A percentile compares a stretch with the other conserved stretches of the same genome.
Evolutionary conservation across 2,329 filamentous ascomycete genomes (phyloP).

Genomic region (Fusarium floridanum): DNA sequence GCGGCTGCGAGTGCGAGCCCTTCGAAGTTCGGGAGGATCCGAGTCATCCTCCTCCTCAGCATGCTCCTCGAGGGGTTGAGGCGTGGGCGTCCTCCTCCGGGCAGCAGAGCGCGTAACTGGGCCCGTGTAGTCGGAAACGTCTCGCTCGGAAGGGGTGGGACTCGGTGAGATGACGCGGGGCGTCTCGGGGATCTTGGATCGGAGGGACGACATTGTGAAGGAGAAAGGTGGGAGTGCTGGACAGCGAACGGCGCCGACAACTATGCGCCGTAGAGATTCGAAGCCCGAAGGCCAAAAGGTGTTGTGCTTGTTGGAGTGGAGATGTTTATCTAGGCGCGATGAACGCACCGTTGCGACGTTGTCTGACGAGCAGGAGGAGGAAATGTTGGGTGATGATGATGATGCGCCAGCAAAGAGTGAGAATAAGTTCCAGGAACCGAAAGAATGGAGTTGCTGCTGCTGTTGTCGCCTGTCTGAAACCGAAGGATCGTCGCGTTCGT

Average conservation of each 20-base stretch:
- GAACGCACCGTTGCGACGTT: constrained; percentile 46
- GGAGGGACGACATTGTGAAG: constrained; percentile 68
- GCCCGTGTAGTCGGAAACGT: constrained; percentile 68
- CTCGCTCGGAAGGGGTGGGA: constrained; percentile 67
- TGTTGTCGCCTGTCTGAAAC: constrained; percentile 33
- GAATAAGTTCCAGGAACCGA: constrained; percentile 28
- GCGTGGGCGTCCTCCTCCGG: constrained; percentile 66
- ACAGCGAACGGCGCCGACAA: constrained; percentile 68
- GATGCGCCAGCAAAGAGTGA: constrained; percentile 36
- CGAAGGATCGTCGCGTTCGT: constrained; percentile 28
- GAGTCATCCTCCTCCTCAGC: constrained; percentile 64
- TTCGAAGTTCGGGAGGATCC: constrained; percentile 62
- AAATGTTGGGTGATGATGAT: constrained; percentile 25
- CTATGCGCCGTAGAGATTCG: constrained; percentile 61
- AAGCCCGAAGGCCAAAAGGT: constrained; percentile 62
- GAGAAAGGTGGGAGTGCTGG: constrained; percentile 72
- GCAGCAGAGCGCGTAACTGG: constrained; percentile 83
- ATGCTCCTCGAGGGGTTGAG: constrained; percentile 72
- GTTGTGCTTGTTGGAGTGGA: constrained; percentile 52
- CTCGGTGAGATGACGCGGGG: constrained; percentile 93
- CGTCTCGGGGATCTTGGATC: constrained; percentile 75
- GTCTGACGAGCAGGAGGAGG: constrained; percentile 27
- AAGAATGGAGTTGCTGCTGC: constrained; percentile 42
- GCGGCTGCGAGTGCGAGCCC: constrained; percentile 78
- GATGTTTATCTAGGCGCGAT: constrained; percentile 66